A percentile compares a stretch with the other conserved stretches of the same genome.
Conservation (phyloP, 2,329 filamentous ascomycete species). For the Xylaria sp. region DNA sequence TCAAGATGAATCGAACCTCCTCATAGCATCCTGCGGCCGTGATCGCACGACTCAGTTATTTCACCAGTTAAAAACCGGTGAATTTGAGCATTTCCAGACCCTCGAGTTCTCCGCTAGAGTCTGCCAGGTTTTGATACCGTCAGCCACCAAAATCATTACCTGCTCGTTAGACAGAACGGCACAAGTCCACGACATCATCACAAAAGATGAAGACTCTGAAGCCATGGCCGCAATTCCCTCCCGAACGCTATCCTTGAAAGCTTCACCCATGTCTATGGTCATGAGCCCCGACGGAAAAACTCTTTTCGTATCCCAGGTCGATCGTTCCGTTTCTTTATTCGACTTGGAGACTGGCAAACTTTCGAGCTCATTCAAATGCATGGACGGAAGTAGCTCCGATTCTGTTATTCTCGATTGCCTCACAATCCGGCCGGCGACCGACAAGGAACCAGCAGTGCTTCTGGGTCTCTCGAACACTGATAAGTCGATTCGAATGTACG, state of each 20-base stretch:
- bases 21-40: constrained; percentile 78
- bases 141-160: constrained; percentile 71
- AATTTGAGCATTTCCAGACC: constrained; percentile 79
- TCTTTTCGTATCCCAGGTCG: constrained; percentile 54
- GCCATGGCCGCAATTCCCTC: constrained; percentile 71
- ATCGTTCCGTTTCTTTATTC: constrained; percentile 56
- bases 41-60: constrained; percentile 96
- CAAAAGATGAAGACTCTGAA: constrained; percentile 58
- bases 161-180: constrained; percentile 85
- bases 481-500: constrained; percentile 90
- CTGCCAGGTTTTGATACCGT: constrained; percentile 65
- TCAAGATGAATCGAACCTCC: constrained; percentile 53
- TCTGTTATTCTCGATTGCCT: constrained; percentile 79
- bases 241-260: constrained; percentile 74
- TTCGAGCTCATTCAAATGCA: constrained; percentile 71
- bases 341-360: constrained; percentile 64
- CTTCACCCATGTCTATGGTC: constrained; percentile 80
- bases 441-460: constrained; percentile 58
- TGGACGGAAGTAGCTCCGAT: constrained; percentile 74
- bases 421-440: constrained; percentile 54
- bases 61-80: constrained; percentile 48
- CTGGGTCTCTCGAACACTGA: constrained; percentile 90
- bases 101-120: constrained; percentile 90
- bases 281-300: constrained; percentile 57
- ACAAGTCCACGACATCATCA: constrained; percentile 72